Evolutionary conservation across 1,284 basidiomycete species (phyloP), one percentile per base, ranked within the genome.

Genomic region (Wallemia ichthyophaga): DNA sequence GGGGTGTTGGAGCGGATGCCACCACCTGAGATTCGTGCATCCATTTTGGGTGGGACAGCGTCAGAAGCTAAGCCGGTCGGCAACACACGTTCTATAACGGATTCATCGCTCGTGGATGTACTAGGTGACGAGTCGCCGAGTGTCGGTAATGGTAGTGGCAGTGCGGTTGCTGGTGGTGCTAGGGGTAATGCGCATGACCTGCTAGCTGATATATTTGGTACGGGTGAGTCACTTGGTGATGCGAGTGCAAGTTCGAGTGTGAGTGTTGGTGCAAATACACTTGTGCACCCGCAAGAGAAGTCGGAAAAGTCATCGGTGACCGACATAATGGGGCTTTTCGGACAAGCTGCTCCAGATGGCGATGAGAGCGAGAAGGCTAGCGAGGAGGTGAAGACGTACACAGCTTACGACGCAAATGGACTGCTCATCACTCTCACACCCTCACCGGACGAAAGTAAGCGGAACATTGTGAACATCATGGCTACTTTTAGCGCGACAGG

Each of bases 1-100:
- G 94, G 89, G 56, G 89, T 99, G 0, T 71, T 98, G 61, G 94
- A 98, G 73, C 79, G 88, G 60, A 99, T 99, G 94, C 94, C 94
- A 5, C 85, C 88, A 2, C 94, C 94, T 1, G 92, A 98, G 69
- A 73, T 98, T 65, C 91, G 87, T 70, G 82, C 84, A 24, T 92
- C 89, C 1, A 84, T 95, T 2, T 83, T 91, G 75, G 89, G 86
- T 58, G 78, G 83, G 61, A 57, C 65, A 84, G 87, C 89, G 60
- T 88, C 84, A 70, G 89, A 95, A 71, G 84, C 87, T 66, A 87
- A 88, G 66, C 83, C 85, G 33, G 89, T 95, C 25, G 89, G 89
- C 2, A 87, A 86, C 2, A 85, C 88, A 1, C 74, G 78, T 64
- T 76, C 75, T 27, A 78, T 81, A 58, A 83, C 80, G 63, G 81